Base-by-base conservation (phyloP, 1,284 basidiomycete genomes). In the Mycena citricolor region DNA sequence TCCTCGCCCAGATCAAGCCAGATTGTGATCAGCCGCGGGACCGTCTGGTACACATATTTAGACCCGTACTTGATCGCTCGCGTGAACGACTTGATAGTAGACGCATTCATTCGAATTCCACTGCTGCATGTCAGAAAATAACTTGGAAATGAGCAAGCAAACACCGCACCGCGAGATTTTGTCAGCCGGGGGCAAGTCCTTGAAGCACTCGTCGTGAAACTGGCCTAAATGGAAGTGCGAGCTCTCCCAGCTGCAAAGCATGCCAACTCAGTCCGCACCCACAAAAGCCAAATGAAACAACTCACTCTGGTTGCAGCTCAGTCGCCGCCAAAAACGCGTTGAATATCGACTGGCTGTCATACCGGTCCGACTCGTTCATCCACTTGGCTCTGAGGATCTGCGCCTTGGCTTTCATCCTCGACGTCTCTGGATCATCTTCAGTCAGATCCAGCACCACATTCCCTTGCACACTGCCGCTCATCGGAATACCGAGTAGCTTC, bases 11-110 rank as follows among this genome's bases (percentile, higher is more conserved):
- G 68, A 60, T 98, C 94, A 39, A 99, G 73, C 94, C 95, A 99
- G 32, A 99, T 80, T 0, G 94, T 99, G 11, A 99, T 76, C 52
- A 98, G 76, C 26, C 97, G 82, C 1, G 97, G 95, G 57, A 99
- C 81, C 0, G 93, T 94, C 62, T 97, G 94, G 64, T 95, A 99
- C 37, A 97, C 89, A 65, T 89, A 98, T 71, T 99, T 99, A 33
- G 94, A 93, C 10, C 97, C 97, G 56, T 78, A 70, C 56, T 75
- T 73, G 42, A 95, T 82, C 1, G 94, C 89, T 52, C 77, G 81
- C 4, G 79, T 72, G 57, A 88, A 97, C 38, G 83, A 76, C 52
- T 76, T 75, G 55, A 89, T 73, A 7, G 79, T 90, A 49, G 74
- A 76, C 28, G 74, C 55, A 51, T 77, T 81, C 79, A 85, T 77